phyloP scores from a whole-genome alignment of 495 filamentous ascomycete genomes.

The Talaromyces nanjingensis region DNA sequence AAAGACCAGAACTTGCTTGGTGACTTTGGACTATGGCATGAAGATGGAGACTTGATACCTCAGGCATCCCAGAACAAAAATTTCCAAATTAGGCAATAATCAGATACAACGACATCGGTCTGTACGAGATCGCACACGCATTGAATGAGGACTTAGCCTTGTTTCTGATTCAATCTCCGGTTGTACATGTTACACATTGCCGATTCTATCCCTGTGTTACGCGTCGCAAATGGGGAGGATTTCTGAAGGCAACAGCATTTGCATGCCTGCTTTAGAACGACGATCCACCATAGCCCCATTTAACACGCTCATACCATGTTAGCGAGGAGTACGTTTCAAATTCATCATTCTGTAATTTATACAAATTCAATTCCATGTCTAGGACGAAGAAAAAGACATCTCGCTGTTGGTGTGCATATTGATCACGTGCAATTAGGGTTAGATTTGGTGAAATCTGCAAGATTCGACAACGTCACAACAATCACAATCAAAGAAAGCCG shows the following conservation, averaged over 20 bases:
- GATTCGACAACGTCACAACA: background rate
- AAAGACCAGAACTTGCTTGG: slow-evolving; percentile 19
- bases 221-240: background rate
- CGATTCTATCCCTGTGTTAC: background rate
- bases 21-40: slow-evolving; percentile 7
- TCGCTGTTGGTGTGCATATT: background rate
- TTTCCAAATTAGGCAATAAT: background rate
- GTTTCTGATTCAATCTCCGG: background rate
- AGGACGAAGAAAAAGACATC: background rate
- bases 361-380: background rate
- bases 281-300: background rate
- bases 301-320: background rate
- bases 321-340: background rate
- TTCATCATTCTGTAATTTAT: background rate
- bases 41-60: background rate
- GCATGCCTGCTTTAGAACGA: background rate
- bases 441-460: background rate
- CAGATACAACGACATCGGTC: background rate
- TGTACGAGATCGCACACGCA: background rate
- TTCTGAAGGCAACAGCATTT: background rate
- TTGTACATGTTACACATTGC: background rate
- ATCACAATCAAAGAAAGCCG: background rate
- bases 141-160: background rate
- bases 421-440: background rate
- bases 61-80: background rate